phyloP scores from a whole-genome alignment of 305 asterid species.

The Fraxinus albicans region DNA sequence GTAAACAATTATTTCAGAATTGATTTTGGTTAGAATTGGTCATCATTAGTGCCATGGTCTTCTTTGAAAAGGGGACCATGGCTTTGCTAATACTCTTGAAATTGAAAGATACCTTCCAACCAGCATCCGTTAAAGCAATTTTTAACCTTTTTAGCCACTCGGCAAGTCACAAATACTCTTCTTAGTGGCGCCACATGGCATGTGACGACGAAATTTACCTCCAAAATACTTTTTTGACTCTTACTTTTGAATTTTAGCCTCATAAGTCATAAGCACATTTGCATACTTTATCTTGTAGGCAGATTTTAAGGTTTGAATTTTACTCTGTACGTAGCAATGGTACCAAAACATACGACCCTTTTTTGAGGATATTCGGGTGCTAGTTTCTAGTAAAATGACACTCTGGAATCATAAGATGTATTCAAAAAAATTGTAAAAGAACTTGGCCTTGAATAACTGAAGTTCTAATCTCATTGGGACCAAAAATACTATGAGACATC shows the following conservation, averaged over 20 bases:
- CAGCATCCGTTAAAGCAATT: not conserved
- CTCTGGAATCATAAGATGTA: too few species aligned
- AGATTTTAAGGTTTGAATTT: too few species aligned
- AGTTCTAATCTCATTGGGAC: too few species aligned
- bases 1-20: too few species aligned
- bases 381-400: too few species aligned
- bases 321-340: not conserved
- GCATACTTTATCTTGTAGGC: not conserved
- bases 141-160: not conserved
- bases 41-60: not conserved
- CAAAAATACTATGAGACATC: too few species aligned
- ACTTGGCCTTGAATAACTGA: too few species aligned
- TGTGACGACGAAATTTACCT: not conserved
- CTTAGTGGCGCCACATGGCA: not conserved
- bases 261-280: too few species aligned
- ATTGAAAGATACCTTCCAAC: not conserved
- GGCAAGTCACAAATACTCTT: not conserved
- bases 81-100: not conserved
- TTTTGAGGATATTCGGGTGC: not conserved
- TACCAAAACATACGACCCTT: not conserved
- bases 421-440: too few species aligned
- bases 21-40: not conserved
- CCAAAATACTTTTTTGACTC: not conserved
- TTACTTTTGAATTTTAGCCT: not conserved
- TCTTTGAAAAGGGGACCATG: slow-evolving; percentile 1